Percentiles rank a stretch among this genome's conserved stretches.
Evolutionary conservation across 441 rosid species (phyloP).

Genomic region (Euphorbia corollata): DNA sequence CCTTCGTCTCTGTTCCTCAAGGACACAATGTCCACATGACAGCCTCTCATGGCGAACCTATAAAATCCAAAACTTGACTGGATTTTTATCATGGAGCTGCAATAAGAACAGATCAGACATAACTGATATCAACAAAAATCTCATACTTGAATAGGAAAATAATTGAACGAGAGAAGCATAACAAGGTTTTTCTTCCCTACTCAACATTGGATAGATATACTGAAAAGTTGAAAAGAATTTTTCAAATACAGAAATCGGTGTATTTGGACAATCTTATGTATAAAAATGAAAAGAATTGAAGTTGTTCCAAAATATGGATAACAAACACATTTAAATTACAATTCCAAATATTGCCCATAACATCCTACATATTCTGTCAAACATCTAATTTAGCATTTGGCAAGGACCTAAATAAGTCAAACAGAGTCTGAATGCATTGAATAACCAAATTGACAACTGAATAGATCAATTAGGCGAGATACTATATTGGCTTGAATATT

Average conservation of each 20-base stretch:
- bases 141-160: slow-evolving; percentile 18
- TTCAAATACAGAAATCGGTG: background rate
- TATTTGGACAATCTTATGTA: no score
- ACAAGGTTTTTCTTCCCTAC: background rate
- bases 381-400: background rate
- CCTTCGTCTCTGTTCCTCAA: slow-evolving; percentile 41
- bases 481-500: background rate
- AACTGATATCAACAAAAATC: background rate
- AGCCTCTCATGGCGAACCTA: slow-evolving; percentile 62
- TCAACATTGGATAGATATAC: background rate
- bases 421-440: background rate
- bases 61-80: slow-evolving; percentile 20
- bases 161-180: background rate
- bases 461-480: background rate
- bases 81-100: slow-evolving; percentile 25
- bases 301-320: no score
- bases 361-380: background rate
- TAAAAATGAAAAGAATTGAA: no score
- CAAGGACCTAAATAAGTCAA: background rate
- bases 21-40: slow-evolving; percentile 41
- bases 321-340: background rate
- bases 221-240: background rate
- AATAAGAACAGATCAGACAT: slow-evolving; percentile 10
- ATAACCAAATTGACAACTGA: background rate
- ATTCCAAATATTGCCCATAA: background rate